Percentiles rank a stretch among this genome's conserved stretches.
Evolutionary conservation across 2,329 filamentous ascomycete genomes (phyloP).

Genomic region (Aspergillus texensis): DNA sequence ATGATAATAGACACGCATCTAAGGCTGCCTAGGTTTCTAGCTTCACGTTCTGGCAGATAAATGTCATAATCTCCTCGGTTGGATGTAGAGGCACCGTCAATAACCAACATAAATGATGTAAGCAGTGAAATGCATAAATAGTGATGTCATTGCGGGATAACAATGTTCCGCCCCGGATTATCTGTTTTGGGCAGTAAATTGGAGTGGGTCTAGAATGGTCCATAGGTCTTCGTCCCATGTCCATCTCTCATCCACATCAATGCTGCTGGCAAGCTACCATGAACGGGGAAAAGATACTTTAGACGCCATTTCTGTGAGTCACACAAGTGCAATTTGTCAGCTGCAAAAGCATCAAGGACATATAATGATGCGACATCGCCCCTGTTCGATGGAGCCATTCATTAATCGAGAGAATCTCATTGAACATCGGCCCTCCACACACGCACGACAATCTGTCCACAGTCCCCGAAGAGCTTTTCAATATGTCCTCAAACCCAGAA

Average conservation of each 20-base stretch:
- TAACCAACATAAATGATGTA: neutral
- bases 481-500: conserved; percentile 19
- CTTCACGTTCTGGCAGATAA: too few species aligned
- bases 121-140: neutral
- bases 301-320: neutral
- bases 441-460: neutral
- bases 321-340: neutral
- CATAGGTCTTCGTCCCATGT: neutral
- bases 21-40: neutral
- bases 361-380: neutral
- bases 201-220: neutral
- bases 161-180: neutral
- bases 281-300: too few species aligned
- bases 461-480: neutral
- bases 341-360: neutral
- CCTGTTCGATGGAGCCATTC: neutral
- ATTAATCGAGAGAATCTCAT: neutral
- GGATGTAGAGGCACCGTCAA: neutral
- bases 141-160: neutral
- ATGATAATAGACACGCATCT: neutral
- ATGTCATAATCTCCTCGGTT: neutral
- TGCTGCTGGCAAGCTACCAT: neutral
- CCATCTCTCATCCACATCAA: neutral
- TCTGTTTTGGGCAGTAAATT: neutral
- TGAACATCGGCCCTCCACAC: neutral